Percentiles rank a stretch among this genome's conserved stretches.
Evolutionary conservation across 1,284 basidiomycete species (phyloP).

Genomic region (Marasmius sp.): DNA sequence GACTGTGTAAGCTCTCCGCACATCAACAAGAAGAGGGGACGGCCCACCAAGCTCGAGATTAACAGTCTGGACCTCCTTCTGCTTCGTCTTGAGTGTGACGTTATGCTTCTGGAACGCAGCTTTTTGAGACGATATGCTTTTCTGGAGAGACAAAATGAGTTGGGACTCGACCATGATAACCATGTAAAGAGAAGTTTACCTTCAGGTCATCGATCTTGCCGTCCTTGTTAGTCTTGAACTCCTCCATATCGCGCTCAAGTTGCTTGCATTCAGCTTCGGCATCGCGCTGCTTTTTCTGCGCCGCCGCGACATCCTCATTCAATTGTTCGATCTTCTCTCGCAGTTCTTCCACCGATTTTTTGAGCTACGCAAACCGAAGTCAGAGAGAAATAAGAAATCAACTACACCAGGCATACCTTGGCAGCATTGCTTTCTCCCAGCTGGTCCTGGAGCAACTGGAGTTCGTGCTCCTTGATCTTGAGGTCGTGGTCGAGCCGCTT

Average conservation of each 20-base stretch:
- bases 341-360: conserved; percentile 75
- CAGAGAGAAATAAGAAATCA: background rate
- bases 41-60: conserved; percentile 80
- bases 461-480: conserved; percentile 89
- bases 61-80: conserved; percentile 88
- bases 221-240: conserved; percentile 98
- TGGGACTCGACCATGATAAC: background rate
- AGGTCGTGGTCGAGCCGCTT: conserved; percentile 67
- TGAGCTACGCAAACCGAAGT: conserved; percentile 52
- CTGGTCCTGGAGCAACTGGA: conserved; percentile 82
- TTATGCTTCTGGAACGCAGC: conserved; percentile 79
- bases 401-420: conserved; percentile 51
- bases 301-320: conserved; percentile 61
- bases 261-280: conserved; percentile 82
- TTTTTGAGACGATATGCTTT: conserved; percentile 81
- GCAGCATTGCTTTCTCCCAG: conserved; percentile 88
- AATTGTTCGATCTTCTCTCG: conserved; percentile 71
- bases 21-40: background rate
- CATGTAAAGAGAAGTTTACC: conserved; percentile 39
- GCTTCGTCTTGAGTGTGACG: conserved; percentile 79
- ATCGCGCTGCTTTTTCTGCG: conserved; percentile 75
- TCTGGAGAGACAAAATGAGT: conserved; percentile 39
- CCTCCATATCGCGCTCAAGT: conserved; percentile 95
- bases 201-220: conserved; percentile 95
- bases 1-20: conserved; percentile 4